phyloP scores from a whole-genome alignment of 2,329 filamentous ascomycete species.

The Alternaria ventricosa region DNA sequence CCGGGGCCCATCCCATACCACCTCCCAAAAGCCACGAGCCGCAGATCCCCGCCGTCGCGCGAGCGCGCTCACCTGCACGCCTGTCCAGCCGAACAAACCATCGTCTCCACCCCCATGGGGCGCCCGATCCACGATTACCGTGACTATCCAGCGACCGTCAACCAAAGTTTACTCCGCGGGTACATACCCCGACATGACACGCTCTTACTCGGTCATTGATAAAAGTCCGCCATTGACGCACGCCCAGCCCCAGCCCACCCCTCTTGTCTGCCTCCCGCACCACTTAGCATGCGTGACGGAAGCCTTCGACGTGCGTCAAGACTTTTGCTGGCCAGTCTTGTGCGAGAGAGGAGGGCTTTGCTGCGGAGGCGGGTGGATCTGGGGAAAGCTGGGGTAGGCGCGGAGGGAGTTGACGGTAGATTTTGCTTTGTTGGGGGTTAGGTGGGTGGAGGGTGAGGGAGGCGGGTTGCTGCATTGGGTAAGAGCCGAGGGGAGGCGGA shows the following conservation, averaged over 20 bases:
- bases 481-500: neutral
- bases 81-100: neutral
- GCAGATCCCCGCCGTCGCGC: neutral
- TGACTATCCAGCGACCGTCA: neutral
- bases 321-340: neutral
- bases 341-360: neutral
- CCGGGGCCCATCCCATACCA: neutral
- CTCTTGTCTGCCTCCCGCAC: neutral
- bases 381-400: neutral
- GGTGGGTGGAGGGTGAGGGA: neutral
- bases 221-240: slow-evolving; percentile 8
- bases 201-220: neutral
- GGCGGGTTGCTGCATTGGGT: neutral
- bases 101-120: slow-evolving; percentile 3
- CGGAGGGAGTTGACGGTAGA: neutral
- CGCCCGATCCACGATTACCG: neutral
- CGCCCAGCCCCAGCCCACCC: slow-evolving; percentile 1
- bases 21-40: neutral
- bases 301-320: slow-evolving; percentile 8
- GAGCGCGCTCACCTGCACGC: neutral
- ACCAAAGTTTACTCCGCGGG: neutral
- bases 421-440: neutral
- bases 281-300: neutral
- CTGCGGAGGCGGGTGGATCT: neutral
- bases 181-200: neutral